Base-by-base conservation (phyloP, 768 basidiomycete species). In the Nevesoporus exiguus region DNA sequence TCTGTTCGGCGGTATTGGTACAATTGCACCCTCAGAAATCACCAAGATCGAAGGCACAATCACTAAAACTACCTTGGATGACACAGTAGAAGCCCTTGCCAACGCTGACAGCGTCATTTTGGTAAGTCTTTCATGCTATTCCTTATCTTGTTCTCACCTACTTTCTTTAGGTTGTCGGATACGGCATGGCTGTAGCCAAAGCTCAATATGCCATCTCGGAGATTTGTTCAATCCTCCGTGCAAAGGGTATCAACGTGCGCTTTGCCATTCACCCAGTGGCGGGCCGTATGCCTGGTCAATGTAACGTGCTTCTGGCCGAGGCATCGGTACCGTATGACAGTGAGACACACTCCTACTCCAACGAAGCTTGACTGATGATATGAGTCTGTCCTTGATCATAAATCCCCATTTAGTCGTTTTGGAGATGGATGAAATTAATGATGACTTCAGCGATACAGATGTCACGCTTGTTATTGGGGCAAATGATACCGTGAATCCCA, bases 341-440 rank as follows among this genome's bases (percentile, higher is more conserved):
- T 90, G 58, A 68, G 84, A 66, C 27, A 13, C 15, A 61, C 51
- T 34, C 34, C 10, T 15, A 21, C 45, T 39, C 47, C 4, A 24
- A 39, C 24, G n/a, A 47, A 40, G 33, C 47, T 11, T 36, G 21
- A 39, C 37, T 54, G 37, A 46, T 25, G 30, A 53, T 40, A 22
- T 49, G 37, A 33, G 48, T 34, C 19, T 45, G 27, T 15, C n/a
- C 21, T 29, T 40, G 29, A 55, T 42, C 19, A 3, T 31, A 11
- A 31, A 56, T 22, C 25, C 15, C 29, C 30, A 17, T 31, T 25
- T 61, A 92, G 91, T 93, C 59, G 90, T 93, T 37, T 75, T 89
- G 54, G 92, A 94, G 73, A 93, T 94, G 92, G 92, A 94, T 56
- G 92, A 94, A 71, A 93, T 94, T 74, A 93, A 94, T 66, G 90